phyloP scores from a whole-genome alignment of 75 land plant species.

The Chamaecyparis obtusa region DNA sequence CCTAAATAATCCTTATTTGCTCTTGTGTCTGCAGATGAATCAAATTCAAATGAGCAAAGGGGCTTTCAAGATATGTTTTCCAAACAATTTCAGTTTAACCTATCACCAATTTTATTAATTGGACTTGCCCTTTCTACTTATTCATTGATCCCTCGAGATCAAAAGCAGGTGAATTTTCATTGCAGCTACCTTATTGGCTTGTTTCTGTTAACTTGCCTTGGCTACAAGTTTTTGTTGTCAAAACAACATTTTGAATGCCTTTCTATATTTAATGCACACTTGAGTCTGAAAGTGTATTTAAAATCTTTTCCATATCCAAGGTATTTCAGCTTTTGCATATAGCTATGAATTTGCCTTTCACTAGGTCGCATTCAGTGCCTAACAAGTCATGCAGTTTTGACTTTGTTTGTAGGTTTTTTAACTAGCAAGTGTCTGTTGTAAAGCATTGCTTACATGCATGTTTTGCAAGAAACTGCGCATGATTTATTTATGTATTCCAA shows the following conservation, averaged over 20 bases:
- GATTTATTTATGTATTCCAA: too few relatives aligned
- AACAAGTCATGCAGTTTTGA: too few relatives aligned
- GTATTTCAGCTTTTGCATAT: too few relatives aligned
- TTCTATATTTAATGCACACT: too few relatives aligned
- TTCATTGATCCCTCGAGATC: conserved; percentile 41
- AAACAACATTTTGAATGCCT: background rate
- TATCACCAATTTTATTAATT: conserved; percentile 41
- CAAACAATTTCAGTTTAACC: conserved; percentile 38
- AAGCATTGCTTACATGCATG: too few relatives aligned
- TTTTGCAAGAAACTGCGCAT: too few relatives aligned
- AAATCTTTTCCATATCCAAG: too few relatives aligned
- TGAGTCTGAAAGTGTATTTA: too few relatives aligned
- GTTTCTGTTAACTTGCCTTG: background rate
- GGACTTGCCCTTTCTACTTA: conserved; percentile 38
- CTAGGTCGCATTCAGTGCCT: too few relatives aligned
- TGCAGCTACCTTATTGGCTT: background rate
- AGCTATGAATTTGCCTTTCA: too few relatives aligned
- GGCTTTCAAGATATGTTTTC: conserved; percentile 46
- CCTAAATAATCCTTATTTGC: background rate
- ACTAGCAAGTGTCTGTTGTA: too few relatives aligned
- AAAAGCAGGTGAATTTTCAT: conserved; percentile 40
- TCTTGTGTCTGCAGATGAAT: conserved; percentile 12
- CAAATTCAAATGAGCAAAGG: conserved; percentile 52
- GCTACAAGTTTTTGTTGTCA: background rate
- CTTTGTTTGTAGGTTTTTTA: too few relatives aligned